phyloP scores from a whole-genome alignment of 306 rosid species.

The Potentilla sterilis region DNA sequence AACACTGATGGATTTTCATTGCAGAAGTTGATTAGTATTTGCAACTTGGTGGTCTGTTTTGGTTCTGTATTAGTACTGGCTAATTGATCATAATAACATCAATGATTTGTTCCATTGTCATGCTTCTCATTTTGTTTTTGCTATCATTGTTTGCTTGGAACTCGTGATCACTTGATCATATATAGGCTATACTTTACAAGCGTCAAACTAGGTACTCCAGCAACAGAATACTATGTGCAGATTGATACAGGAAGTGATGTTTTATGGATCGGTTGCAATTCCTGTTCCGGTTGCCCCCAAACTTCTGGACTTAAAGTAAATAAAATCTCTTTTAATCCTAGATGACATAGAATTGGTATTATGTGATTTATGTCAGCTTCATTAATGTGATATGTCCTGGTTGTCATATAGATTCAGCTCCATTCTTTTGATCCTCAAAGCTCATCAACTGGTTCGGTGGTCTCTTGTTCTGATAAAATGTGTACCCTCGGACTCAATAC shows the following conservation, averaged over 20 bases:
- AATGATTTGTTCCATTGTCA: not conserved
- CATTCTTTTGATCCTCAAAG: slow-evolving; percentile 50
- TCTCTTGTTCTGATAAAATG: slow-evolving; percentile 65
- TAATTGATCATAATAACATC: not conserved
- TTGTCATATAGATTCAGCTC: slow-evolving; percentile 55
- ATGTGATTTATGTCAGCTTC: not conserved
- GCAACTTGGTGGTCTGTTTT: not conserved
- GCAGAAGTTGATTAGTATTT: not conserved
- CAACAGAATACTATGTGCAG: slow-evolving; percentile 62
- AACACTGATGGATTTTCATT: not conserved
- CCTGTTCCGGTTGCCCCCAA: slow-evolving; percentile 73
- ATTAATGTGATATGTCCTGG: not conserved
- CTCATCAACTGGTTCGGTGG: slow-evolving; percentile 61
- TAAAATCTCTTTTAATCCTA: not conserved
- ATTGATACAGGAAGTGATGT: slow-evolving; percentile 85
- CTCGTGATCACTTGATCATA: not conserved
- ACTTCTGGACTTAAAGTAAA: slow-evolving; percentile 64
- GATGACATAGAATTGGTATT: not conserved
- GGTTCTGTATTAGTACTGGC: not conserved
- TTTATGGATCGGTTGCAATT: slow-evolving; percentile 64
- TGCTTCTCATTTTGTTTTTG: not conserved
- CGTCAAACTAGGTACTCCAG: slow-evolving; percentile 71
- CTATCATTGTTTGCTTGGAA: not conserved
- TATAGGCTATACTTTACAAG: slow-evolving; percentile 60
- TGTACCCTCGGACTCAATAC: slow-evolving; percentile 53